Percentiles rank a stretch among this genome's conserved stretches.
These are phyloP conservation scores for Silybum marianum DNA, from an alignment of 129 eudicot species.

Conservation along the genomic window DNA sequence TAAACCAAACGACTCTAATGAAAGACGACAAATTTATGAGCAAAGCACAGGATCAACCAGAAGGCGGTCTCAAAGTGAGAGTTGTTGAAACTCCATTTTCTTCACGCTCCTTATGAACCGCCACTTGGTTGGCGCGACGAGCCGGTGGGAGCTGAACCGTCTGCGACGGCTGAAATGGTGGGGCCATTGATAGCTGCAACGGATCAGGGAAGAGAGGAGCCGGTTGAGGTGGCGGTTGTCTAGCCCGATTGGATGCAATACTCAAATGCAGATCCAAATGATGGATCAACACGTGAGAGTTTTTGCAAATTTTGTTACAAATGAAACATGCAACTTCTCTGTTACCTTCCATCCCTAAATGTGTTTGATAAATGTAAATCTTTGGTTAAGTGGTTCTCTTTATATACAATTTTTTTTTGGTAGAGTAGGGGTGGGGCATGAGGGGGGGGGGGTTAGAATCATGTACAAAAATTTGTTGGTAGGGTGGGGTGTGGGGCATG, in stretches of 20 bases:
- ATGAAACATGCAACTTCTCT: background rate
- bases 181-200: background rate
- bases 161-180: background rate
- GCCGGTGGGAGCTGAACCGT: background rate
- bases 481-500: background rate
- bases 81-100: background rate
- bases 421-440: background rate
- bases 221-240: background rate
- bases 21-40: no score
- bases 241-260: background rate
- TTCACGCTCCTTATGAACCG: background rate
- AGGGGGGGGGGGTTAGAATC: background rate
- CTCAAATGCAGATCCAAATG: background rate
- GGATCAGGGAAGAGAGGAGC: background rate
- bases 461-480: background rate
- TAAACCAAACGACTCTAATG: background rate
- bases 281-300: background rate
- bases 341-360: background rate
- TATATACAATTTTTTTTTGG: background rate
- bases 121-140: background rate
- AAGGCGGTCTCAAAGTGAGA: background rate
- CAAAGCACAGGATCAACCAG: background rate
- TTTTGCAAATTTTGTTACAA: background rate
- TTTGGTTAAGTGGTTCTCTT: background rate
- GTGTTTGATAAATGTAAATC: slow-evolving; percentile 10